Percentiles rank a stretch among this genome's conserved stretches.
phyloP scores from a whole-genome alignment of 2,329 filamentous ascomycete genomes.

The Pseudogymnoascus pannorum region DNA sequence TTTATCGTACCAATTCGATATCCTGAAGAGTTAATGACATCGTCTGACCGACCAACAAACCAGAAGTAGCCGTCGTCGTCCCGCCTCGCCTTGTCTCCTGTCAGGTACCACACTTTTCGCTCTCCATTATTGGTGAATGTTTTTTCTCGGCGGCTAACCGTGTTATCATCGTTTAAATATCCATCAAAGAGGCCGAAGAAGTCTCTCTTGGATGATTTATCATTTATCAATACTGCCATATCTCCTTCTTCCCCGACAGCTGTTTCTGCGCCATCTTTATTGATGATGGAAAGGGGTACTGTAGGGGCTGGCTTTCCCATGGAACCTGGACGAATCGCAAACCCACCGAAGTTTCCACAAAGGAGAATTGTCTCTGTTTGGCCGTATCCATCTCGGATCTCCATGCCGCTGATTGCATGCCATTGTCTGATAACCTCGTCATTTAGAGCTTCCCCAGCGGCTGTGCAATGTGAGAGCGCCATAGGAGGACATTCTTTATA shows the following conservation, averaged over 20 bases:
- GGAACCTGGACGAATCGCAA: slow-evolving; percentile 30
- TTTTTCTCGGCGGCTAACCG: background rate
- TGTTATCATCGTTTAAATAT: slow-evolving; percentile 11
- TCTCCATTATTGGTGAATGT: slow-evolving; percentile 5
- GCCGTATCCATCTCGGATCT: slow-evolving; percentile 35
- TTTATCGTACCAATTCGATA: slow-evolving; percentile 30
- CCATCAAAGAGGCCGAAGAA: slow-evolving; percentile 19
- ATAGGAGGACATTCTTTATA: slow-evolving; percentile 25
- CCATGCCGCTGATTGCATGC: slow-evolving; percentile 29
- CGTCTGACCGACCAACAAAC: slow-evolving; percentile 31
- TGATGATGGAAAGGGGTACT: slow-evolving; percentile 31
- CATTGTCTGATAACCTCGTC: slow-evolving; percentile 33
- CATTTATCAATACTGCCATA: slow-evolving; percentile 28
- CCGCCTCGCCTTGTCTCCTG: slow-evolving; percentile 30
- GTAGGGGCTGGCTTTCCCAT: slow-evolving; percentile 35
- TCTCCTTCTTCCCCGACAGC: slow-evolving; percentile 30
- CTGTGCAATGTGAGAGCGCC: slow-evolving; percentile 31
- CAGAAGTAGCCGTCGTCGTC: slow-evolving; percentile 31
- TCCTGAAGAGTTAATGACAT: slow-evolving; percentile 35
- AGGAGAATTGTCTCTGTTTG: slow-evolving; percentile 35
- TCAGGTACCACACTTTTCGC: slow-evolving; percentile 25
- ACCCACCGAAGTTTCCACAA: slow-evolving; percentile 33
- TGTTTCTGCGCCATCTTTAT: slow-evolving; percentile 26
- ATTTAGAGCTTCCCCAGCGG: slow-evolving; percentile 35
- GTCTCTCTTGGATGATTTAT: background rate